Base-by-base conservation (phyloP, 257 asterid species). In the Solanum paucissectum region DNA sequence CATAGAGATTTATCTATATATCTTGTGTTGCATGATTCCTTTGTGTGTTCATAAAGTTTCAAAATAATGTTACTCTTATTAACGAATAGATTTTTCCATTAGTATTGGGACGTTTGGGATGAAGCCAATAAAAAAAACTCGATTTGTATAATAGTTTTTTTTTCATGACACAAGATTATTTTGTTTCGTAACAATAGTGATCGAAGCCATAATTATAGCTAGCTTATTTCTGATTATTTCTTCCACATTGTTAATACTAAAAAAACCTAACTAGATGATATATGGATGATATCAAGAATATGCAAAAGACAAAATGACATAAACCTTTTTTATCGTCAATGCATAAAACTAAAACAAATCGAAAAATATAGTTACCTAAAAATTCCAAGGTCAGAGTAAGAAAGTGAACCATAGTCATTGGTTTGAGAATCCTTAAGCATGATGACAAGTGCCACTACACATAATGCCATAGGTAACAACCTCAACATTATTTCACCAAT, bases 351-450 rank as follows among this genome's bases (percentile, higher is more conserved):
- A 42, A 25, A 77, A 13, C 34, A 0, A 18, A 75, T 38, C 0
- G 4, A 4, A 6, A 13, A 9, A 84, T 4, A 64, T 37, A 49
- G 5, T 52, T 89, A 96, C 98, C 94, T 94, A 92, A 95, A 95
- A 84, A 95, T 93, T 21, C 96, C 98, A 25, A 94, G 87, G 46
- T 95, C 98, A 29, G 98, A 95, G 87, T 96, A 95, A 5, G 96
- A 87, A 60, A 95, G 88, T 69, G 98, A 91, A 69, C 98, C 99
- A 40, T 87, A 95, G 9, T 95, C 98, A 86, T 89, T 93, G 18
- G 96, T 87, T 88, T 94, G 94, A n/a, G 97, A 91, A 87, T 96
- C 92, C 90, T 95, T 96, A 89, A 96, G 94, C 98, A 96, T 94
- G 77, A 96, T 86, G 32, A 94, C 94, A 7, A 96, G 98, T 60